Evolutionary conservation across 768 basidiomycete species (phyloP), one percentile per base, ranked within the genome.

Genomic region (Leccinum subtestaceum): DNA sequence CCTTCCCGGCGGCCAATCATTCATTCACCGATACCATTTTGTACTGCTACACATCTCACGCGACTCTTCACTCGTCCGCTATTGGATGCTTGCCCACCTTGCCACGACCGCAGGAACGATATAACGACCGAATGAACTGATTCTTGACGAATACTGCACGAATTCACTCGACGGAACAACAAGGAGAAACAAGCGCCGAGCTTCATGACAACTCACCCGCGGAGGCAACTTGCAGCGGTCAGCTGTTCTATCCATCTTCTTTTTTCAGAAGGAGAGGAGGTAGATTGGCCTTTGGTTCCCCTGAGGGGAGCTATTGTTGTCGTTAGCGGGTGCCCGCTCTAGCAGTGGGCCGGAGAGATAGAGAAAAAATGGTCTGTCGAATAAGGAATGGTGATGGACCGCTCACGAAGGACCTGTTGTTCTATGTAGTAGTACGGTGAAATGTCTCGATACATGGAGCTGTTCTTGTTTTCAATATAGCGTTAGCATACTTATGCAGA

Each of bases 91-190:
- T 67, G 56, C 53, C 59, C 61, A 64, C 64, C 66, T 71, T 68
- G 69, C 63, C 55, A 74, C 65, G 64, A 72, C 63, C 65, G 65
- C 72, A 70, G 67, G 69, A 62, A 69, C 67, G 68, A 74, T 36
- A 57, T 63, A 49, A 74, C 67, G 70, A 74, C 63, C 62, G 65
- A 72, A 61, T 63, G 70, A 74, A 69, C 56, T 52, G 58, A 72
- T 74, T 75, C 72, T 75, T 70, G 74, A 74, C 69, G 71, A 74
- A 73, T 65, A 59, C 34, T 71, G 52, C 15, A 74, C 62, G 68
- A 73, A 62, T 57, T 66, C 68, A 68, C 53, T 52, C 71, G 56
- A 72, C 61, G 61, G 70, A 70, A 62, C 49, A 63, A 62, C 67
- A 65, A 64, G 67, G 71, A 61, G 53, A 55, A 57, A 56, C 58